Evolutionary conservation across 2,329 filamentous ascomycete genomes (phyloP).

Genomic region (Penicillium hordei): DNA sequence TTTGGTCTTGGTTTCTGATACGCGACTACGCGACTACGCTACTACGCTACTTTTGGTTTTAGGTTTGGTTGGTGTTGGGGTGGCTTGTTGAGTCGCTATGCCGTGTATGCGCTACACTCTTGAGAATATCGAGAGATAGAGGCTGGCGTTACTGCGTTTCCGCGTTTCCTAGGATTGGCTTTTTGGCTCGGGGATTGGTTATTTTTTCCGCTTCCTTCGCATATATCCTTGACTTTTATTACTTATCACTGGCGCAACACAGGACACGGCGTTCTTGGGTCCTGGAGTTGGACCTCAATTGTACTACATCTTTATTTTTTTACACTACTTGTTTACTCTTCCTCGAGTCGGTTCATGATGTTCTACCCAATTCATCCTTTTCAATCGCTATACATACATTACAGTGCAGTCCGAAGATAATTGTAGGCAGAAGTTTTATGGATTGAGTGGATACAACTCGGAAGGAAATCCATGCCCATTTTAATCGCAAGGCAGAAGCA

Average conservation of each 20-base stretch:
- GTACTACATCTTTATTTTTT: conserved; percentile 9
- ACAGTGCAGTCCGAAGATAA: too few relatives aligned
- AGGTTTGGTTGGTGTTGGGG: neutral
- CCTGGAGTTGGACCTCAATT: neutral
- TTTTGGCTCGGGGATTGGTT: neutral
- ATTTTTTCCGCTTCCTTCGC: conserved; percentile 1
- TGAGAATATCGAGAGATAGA: neutral
- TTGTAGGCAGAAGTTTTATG: neutral
- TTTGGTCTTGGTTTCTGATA: neutral
- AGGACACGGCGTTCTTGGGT: conserved; percentile 13
- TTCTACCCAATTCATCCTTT: neutral
- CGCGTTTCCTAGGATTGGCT: neutral
- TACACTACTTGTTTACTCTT: neutral
- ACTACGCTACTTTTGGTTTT: too few relatives aligned
- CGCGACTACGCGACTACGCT: neutral
- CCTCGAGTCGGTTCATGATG: neutral
- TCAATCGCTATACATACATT: neutral
- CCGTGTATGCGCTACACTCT: neutral
- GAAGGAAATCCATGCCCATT: neutral
- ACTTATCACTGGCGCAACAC: conserved; percentile 15
- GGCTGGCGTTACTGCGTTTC: neutral
- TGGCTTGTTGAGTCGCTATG: neutral
- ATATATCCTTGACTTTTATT: conserved; percentile 18
- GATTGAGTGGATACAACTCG: neutral
- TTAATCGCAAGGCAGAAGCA: neutral